Evolutionary conservation across 768 basidiomycete genomes (phyloP), one percentile per base, ranked within the genome.

Genomic region (Hirschioporus abietinus): DNA sequence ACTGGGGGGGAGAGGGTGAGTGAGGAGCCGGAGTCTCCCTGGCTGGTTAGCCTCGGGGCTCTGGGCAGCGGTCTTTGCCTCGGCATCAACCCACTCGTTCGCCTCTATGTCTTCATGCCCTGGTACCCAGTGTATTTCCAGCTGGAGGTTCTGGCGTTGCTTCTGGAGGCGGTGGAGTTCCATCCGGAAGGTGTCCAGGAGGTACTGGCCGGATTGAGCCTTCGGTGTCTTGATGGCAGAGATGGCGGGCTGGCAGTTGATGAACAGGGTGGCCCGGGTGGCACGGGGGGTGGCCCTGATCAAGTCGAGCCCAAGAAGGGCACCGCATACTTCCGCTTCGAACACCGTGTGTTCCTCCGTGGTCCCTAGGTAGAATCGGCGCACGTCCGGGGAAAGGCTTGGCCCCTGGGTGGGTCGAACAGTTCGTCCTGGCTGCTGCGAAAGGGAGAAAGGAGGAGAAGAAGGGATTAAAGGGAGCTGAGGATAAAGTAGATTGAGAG

Each of bases 281-380:
- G n/a, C 2, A 27, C 1, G 26, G 12, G 9, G 17, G 18, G 10
- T 35, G n/a, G 20, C 27, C 34, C 25, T 58, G 7, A 65, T 18
- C 9, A 69, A 27, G 9, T 67, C 61, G 1, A 64, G 18, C 17
- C 52, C 67, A 9, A 68, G 42, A 6, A 52, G 20, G n/a, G 64
- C 59, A 25, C 68, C 68, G 9, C 66, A 66, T 24, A 62, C 30
- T 58, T 69, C 68, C n/a, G n/a, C n/a, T n/a, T n/a, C n/a, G n/a
- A n/a, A n/a, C n/a, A n/a, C n/a, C n/a, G n/a, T n/a, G n/a, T 69
- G 68, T n/a, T 69, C 63, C 30, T 7, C 26, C 2, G 24, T 20
- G 7, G 23, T 9, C 17, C 68, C 65, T 8, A 68, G 62, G 25
- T 66, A 36, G 26, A 8, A 35, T n/a, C 23, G 23, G 6, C 42